A percentile compares a stretch with the other conserved stretches of the same genome.
Conservation (phyloP, 2,329 filamentous ascomycete species). For the Aspergillus udagawae region DNA sequence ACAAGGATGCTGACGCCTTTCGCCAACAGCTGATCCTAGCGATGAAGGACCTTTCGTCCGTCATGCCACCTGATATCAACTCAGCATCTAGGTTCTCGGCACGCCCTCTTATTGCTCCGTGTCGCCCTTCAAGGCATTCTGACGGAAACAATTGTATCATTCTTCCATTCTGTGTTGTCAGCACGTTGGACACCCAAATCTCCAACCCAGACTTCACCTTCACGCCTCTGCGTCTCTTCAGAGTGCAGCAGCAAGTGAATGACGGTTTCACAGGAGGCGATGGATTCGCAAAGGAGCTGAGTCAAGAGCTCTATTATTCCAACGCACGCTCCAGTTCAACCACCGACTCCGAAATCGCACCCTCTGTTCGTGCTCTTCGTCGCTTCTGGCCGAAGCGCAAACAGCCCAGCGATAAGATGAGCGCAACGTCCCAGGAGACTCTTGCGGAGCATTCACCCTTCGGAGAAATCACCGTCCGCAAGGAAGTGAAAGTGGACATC, state of each 20-base stretch:
- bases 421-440: conserved; percentile 16
- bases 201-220: conserved; percentile 54
- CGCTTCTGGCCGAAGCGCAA: conserved; percentile 21
- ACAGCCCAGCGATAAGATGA: background rate
- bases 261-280: conserved; percentile 52
- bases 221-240: conserved; percentile 62
- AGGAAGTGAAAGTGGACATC: conserved; percentile 57
- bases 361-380: conserved; percentile 17
- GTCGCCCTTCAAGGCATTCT: conserved; percentile 18
- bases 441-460: conserved; percentile 25
- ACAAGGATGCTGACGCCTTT: conserved; percentile 28
- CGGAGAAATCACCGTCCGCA: conserved; percentile 60
- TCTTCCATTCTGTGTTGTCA: conserved; percentile 57
- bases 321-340: conserved; percentile 23
- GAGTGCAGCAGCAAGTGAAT: conserved; percentile 61
- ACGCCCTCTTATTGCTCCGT: conserved; percentile 34
- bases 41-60: conserved; percentile 32
- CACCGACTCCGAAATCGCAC: conserved; percentile 20
- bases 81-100: conserved; percentile 35
- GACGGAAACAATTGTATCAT: conserved; percentile 41
- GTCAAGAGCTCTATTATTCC: conserved; percentile 55
- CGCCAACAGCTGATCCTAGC: conserved; percentile 46
- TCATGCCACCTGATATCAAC: conserved; percentile 41
- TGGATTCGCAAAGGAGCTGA: conserved; percentile 57
- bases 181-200: conserved; percentile 57